These are phyloP conservation scores for Asclepias syriaca DNA, from an alignment of 257 asterid genomes.

Conservation along the genomic window DNA sequence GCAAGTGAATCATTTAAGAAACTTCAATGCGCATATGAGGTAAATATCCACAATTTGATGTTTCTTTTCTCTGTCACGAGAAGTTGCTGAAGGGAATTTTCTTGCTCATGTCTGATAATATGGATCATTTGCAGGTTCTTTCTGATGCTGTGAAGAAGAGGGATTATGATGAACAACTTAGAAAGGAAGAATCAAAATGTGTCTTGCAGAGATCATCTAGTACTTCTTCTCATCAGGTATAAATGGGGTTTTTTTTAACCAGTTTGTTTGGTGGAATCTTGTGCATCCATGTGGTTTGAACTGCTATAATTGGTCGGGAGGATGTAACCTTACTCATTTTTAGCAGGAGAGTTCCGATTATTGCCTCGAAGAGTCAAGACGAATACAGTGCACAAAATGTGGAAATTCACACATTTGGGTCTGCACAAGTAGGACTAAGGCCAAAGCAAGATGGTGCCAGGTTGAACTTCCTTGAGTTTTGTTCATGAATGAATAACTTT, in stretches of 20 bases:
- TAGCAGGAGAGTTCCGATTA: slow-evolving; percentile 67
- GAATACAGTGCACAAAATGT: slow-evolving; percentile 97
- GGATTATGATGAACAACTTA: slow-evolving; percentile 92
- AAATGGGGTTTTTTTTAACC: not conserved
- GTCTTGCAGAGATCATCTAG: slow-evolving; percentile 78
- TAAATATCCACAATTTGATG: slow-evolving; percentile 19
- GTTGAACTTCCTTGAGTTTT: slow-evolving; percentile 30
- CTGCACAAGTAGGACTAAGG: slow-evolving; percentile 83
- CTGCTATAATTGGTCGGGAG: not conserved
- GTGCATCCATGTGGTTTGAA: not conserved
- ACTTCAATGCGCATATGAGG: slow-evolving; percentile 98
- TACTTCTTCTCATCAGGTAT: slow-evolving; percentile 77
- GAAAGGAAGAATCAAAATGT: slow-evolving; percentile 74
- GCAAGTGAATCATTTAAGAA: slow-evolving; percentile 97
- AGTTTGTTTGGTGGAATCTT: not conserved
- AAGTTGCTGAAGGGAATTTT: slow-evolving; percentile 14
- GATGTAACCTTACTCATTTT: slow-evolving; percentile 17
- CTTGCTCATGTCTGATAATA: slow-evolving; percentile 24
- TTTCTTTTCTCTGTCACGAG: slow-evolving; percentile 12
- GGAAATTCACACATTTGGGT: slow-evolving; percentile 93
- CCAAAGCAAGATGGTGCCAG: slow-evolving; percentile 99
- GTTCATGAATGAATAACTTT: not conserved
- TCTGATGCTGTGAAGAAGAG: slow-evolving; percentile 89
- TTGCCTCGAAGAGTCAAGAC: slow-evolving; percentile 88
- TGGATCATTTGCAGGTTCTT: slow-evolving; percentile 59